Percentiles rank a stretch among this genome's conserved stretches.
These are phyloP conservation scores for Acmispon strigosus DNA, from an alignment of 306 rosid genomes.

Conservation along the genomic window DNA sequence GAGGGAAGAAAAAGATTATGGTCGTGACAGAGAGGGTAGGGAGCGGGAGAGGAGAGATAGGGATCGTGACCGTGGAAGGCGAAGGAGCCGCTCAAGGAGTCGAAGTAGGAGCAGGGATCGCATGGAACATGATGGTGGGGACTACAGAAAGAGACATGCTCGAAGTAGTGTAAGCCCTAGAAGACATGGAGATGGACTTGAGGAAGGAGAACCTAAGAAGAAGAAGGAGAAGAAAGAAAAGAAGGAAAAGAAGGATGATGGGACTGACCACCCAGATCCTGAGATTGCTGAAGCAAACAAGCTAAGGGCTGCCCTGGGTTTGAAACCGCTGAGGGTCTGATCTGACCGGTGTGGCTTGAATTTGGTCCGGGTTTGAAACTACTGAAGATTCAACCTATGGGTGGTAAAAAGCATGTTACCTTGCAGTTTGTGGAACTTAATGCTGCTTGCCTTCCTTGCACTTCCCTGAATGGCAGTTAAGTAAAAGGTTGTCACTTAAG, in stretches of 20 bases:
- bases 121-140: slow-evolving; percentile 63
- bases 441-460: not conserved
- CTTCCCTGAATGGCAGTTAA: not conserved
- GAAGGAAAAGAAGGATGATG: slow-evolving; percentile 69
- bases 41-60: slow-evolving; percentile 91
- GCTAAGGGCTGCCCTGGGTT: slow-evolving; percentile 72
- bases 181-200: slow-evolving; percentile 61
- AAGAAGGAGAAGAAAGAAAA: slow-evolving; percentile 70
- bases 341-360: not conserved
- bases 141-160: slow-evolving; percentile 67
- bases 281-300: slow-evolving; percentile 81
- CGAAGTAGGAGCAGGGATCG: slow-evolving; percentile 83
- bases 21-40: slow-evolving; percentile 72
- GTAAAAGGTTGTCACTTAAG: not conserved
- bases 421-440: not conserved
- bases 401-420: not conserved
- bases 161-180: slow-evolving; percentile 66
- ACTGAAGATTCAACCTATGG: not conserved
- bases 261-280: slow-evolving; percentile 83
- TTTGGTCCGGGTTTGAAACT: not conserved
- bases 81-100: slow-evolving; percentile 85
- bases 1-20: slow-evolving; percentile 64
- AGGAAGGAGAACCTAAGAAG: slow-evolving; percentile 71
- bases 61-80: slow-evolving; percentile 85
- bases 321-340: slow-evolving; percentile 65